Evolutionary conservation across 1,139 yeast genomes (phyloP).

Genomic region (Eremothecium cymbalariae): DNA sequence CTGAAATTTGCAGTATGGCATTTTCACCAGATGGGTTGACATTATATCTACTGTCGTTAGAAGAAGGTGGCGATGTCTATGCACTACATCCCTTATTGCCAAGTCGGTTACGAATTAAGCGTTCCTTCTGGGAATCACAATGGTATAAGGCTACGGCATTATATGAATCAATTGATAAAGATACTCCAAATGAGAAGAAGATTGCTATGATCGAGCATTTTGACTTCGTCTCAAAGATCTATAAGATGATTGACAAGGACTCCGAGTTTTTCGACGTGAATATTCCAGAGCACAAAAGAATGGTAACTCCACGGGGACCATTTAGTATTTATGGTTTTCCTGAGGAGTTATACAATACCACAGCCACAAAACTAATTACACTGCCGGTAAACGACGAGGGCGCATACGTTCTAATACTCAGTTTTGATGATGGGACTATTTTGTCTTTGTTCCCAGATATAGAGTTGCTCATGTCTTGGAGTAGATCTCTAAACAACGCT

Average conservation of each 20-base stretch:
- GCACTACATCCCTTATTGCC: conserved; percentile 53
- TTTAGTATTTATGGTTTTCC: conserved; percentile 46
- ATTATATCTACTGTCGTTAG: conserved; percentile 38
- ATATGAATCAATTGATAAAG: background rate
- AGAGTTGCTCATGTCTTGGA: conserved; percentile 27
- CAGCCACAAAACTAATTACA: conserved; percentile 33
- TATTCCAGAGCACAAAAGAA: conserved; percentile 3
- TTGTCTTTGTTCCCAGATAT: conserved; percentile 25
- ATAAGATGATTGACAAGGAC: background rate
- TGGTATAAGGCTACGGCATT: conserved; percentile 4
- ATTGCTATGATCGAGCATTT: conserved; percentile 4
- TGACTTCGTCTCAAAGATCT: background rate
- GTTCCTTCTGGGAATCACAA: conserved; percentile 1
- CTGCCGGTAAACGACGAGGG: conserved; percentile 25
- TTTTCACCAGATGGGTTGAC: conserved; percentile 44
- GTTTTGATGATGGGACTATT: conserved; percentile 22
- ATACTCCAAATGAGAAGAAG: conserved; percentile 2
- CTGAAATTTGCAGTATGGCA: conserved; percentile 33
- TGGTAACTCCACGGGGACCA: conserved; percentile 41
- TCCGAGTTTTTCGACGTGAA: background rate
- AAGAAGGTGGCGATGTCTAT: conserved; percentile 47
- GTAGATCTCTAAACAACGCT: conserved; percentile 12
- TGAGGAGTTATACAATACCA: conserved; percentile 38
- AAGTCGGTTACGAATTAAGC: conserved; percentile 10
- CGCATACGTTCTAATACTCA: conserved; percentile 19